Conservation (phyloP, 306 rosid genomes). For the Vigna radiata region DNA sequence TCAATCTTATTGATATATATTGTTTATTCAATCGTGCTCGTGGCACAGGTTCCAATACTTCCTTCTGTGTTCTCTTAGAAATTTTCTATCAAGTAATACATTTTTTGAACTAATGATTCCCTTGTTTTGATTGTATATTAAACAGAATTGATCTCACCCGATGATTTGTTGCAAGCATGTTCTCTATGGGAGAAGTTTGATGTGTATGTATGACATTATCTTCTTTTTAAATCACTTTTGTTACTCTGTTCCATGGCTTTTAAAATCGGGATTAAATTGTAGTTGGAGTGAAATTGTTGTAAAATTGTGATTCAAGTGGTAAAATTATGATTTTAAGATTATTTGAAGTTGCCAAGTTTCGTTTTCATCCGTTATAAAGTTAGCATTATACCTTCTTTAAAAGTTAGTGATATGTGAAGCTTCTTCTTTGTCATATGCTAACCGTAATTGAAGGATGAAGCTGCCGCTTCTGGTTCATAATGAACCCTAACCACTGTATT, state of each 20-base stretch:
- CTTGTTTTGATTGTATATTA: constrained; percentile 45
- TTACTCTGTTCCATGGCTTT: not conserved
- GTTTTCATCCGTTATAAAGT: not conserved
- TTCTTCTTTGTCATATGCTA: not conserved
- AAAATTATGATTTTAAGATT: not conserved
- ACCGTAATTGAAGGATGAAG: not conserved
- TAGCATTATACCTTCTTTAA: not conserved
- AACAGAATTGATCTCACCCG: constrained; percentile 96
- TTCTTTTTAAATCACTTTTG: constrained; percentile 41
- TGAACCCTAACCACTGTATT: not conserved
- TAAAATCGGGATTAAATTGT: not conserved
- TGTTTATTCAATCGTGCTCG: constrained; percentile 98
- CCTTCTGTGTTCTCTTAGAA: constrained; percentile 28
- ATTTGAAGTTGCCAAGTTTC: not conserved
- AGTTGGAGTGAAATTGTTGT: not conserved
- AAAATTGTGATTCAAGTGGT: not conserved
- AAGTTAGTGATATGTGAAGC: not conserved
- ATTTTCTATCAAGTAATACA: constrained; percentile 26
- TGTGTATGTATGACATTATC: constrained; percentile 67
- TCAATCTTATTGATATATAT: constrained; percentile 87
- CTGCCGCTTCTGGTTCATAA: not conserved
- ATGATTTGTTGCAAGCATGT: constrained; percentile 96
- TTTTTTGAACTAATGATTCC: constrained; percentile 29
- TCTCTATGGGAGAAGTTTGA: constrained; percentile 96
- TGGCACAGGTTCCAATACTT: constrained; percentile 79